Evolutionary conservation across 208 protist species (phyloP), one percentile per base, ranked within the genome.

Genomic region (Herpetomonas samuelpessoai): DNA sequence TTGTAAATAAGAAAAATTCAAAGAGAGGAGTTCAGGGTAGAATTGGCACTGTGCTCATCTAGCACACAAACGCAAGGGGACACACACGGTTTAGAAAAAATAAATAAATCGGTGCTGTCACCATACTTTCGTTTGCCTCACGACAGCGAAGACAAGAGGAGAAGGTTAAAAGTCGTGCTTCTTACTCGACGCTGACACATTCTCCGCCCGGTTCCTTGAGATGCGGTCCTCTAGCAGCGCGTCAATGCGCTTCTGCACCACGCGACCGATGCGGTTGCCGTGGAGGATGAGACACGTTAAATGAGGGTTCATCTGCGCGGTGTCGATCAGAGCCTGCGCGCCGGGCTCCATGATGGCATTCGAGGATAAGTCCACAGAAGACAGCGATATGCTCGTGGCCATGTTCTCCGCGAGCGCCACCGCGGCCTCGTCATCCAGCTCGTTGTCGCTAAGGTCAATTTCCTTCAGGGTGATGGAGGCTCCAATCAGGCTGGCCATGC

Each of bases 211-310:
- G 44, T 94, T 91, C 39, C 73, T 68, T 16, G 62, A 61, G 25
- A 92, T 29, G 4, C 86, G 86, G 38, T 93, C 86, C 31, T 83
- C 83, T 9, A 95, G 61, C n/a, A 92, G 41, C 21, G 70, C 79
- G 57, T 90, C 81, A 49, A 91, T 76, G 64, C 87, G 92, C 68
- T 92, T 88, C 74, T 93, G 86, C 7, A 88, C 77, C 3, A 88
- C 81, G 29, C 89, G 89, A 39, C 76, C 81, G 44, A 92, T 84
- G 31, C 76, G 70, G 68, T 95, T 95, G 45, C 89, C 89, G 30
- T 92, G 79, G 27, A 92, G 72, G 14, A 88, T 56, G 14, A 95
- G 47, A 1, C 76, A 82, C 29, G 56, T 65, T 12, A 95, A 69
- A 19, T 76, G 79, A 28, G 76, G 44, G 55, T 95, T 95, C 16